Evolutionary conservation across 768 basidiomycete genomes (phyloP).

Genomic region (Amanita exitialis): DNA sequence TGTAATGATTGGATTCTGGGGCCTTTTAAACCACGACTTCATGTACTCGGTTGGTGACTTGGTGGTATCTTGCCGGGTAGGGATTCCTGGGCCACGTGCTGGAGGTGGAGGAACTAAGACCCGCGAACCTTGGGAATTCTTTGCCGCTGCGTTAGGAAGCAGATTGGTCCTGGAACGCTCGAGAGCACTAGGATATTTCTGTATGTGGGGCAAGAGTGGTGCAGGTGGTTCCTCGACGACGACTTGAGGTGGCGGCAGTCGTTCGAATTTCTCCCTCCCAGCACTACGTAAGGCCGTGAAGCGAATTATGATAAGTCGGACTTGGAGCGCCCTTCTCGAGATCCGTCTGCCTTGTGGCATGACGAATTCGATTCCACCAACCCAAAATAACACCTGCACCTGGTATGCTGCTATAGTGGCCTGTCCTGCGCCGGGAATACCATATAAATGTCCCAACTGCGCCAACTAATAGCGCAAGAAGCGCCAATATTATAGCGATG

Average conservation of each 20-base stretch:
- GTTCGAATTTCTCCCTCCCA: not conserved
- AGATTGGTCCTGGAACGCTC: constrained; percentile 18
- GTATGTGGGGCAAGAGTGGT: constrained; percentile 17
- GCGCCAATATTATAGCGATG: not conserved
- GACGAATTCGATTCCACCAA: constrained; percentile 14
- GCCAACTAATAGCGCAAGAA: not conserved
- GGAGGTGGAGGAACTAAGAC: not conserved
- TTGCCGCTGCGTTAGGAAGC: constrained; percentile 11
- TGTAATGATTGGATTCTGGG: not conserved
- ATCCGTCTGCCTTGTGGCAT: not conserved
- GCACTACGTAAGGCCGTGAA: constrained; percentile 6
- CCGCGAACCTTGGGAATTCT: not conserved
- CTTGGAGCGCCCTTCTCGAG: not conserved
- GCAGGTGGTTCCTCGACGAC: constrained; percentile 17
- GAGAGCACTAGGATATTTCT: constrained; percentile 25
- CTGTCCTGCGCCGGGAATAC: constrained; percentile 6
- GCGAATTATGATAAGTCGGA: constrained; percentile 4
- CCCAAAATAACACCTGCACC: constrained; percentile 13
- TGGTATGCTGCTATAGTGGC: constrained; percentile 17
- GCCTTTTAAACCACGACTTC: not conserved
- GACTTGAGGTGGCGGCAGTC: not conserved
- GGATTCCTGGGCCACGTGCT: not conserved
- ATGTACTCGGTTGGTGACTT: not conserved
- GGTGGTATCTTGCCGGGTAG: not conserved
- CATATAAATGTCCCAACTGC: not conserved